Base-by-base conservation (phyloP, 2,329 filamentous ascomycete genomes). In the Myriosclerotinia scirpicola region DNA sequence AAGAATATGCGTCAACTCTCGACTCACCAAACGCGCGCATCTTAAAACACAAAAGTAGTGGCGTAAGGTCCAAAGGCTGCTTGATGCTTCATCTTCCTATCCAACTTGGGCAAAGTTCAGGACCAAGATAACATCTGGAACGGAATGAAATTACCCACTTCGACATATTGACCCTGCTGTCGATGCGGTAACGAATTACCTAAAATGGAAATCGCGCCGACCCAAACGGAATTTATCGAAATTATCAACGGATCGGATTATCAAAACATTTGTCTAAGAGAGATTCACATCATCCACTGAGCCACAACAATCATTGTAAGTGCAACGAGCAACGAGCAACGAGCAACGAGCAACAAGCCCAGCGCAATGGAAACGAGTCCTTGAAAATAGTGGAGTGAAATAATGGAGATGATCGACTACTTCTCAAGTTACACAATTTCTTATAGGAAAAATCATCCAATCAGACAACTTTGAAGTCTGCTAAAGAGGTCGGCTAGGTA, bases 331-430 rank as follows among this genome's bases (percentile, higher is more conserved):
- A 58, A 58, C 26, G 8, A 46, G 40, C n/a, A n/a, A n/a, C n/a
- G n/a, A n/a, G n/a, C n/a, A n/a, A n/a, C n/a, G n/a, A n/a, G 30
- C 7, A 56, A 42, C 5, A 22, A 58, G 22, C 40, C 56, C 56
- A 59, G 56, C 42, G 30, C 56, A 34, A n/a, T 59, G 56, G 56
- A 59, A 59, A 59, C 56, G 56, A 17, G 9, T 12, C 17, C 42
- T 15, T 46, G 0, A 26, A 54, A 22, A 48, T 14, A 48, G 26
- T 59, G 56, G 56, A 59, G 42, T 44, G 11, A 5, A 5, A 34
- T 34, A 34, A 34, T 34, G 30, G 30, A 34, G 30, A 34, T 34
- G 30, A 34, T 5, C 30, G 30, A 34, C 30, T 34, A 34, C 30
- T 34, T 34, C 30, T 34, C 30, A 34, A 34, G 42, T 59, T 36